phyloP scores from a whole-genome alignment of 306 rosid species.

The Cucumis melo region DNA sequence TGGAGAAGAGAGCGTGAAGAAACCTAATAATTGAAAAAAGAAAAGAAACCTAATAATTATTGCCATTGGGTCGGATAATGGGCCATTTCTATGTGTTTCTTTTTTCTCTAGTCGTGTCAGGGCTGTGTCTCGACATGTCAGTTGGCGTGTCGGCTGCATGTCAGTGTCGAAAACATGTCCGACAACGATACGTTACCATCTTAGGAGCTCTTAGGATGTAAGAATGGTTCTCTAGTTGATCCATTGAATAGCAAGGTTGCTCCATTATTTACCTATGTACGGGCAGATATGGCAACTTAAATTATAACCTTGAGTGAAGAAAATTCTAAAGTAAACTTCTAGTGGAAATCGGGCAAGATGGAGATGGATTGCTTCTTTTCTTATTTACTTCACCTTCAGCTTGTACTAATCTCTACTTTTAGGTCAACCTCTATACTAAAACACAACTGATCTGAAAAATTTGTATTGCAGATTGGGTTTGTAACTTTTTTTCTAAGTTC shows the following conservation, averaged over 20 bases:
- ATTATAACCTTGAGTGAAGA: not conserved
- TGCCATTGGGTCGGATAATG: too few relatives aligned
- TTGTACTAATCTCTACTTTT: not conserved
- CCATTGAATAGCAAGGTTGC: not conserved
- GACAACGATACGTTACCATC: too few relatives aligned
- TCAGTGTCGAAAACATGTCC: too few relatives aligned
- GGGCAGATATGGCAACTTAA: not conserved
- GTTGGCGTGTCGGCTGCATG: too few relatives aligned
- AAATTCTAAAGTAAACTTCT: not conserved
- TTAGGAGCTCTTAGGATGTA: too few relatives aligned
- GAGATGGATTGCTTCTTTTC: not conserved
- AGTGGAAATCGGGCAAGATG: not conserved
- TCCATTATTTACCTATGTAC: not conserved
- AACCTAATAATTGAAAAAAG: too few relatives aligned
- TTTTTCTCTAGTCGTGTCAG: too few relatives aligned
- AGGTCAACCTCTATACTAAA: not conserved
- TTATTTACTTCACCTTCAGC: not conserved
- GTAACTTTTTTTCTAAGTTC: conserved; percentile 85
- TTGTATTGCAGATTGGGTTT: conserved; percentile 60
- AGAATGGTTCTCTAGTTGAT: not conserved
- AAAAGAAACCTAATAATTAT: too few relatives aligned
- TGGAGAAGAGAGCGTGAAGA: too few relatives aligned
- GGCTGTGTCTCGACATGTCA: too few relatives aligned
- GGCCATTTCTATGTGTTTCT: too few relatives aligned
- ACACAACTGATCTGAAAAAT: not conserved